phyloP scores from a whole-genome alignment of 164 flowering plant genomes.

The Echeveria elegans region DNA sequence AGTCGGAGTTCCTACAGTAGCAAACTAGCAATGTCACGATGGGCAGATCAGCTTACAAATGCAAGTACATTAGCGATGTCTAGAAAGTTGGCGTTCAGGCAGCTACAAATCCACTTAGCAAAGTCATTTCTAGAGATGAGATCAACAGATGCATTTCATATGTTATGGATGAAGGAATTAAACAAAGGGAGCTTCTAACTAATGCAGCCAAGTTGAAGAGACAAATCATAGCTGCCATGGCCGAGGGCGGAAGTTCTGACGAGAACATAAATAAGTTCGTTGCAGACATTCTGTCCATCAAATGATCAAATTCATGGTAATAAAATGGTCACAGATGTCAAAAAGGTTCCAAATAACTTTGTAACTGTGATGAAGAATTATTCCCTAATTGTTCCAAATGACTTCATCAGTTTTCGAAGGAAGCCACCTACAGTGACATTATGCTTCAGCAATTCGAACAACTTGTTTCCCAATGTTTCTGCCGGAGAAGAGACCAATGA shows the following conservation, averaged over 20 bases:
- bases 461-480: conserved; percentile 26
- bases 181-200: conserved; percentile 13
- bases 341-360: too few relatives aligned
- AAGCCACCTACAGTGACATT: neutral
- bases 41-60: conserved; percentile 33
- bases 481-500: conserved; percentile 22
- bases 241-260: conserved; percentile 16
- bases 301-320: neutral
- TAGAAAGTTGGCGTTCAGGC: conserved; percentile 33
- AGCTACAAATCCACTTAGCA: conserved; percentile 17
- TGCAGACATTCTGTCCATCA: conserved; percentile 2
- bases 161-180: conserved; percentile 14
- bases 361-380: too few relatives aligned
- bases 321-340: too few relatives aligned
- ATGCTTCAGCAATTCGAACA: conserved; percentile 17
- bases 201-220: conserved; percentile 27
- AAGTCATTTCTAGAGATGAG: conserved; percentile 20
- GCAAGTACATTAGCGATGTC: conserved; percentile 28
- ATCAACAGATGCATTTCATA: conserved; percentile 18
- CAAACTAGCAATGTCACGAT: conserved; percentile 29
- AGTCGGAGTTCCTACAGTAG: conserved; percentile 38
- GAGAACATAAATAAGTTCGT: conserved; percentile 27
- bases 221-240: conserved; percentile 9
- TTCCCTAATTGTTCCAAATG: too few relatives aligned
- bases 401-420: neutral